phyloP scores from a whole-genome alignment of 768 basidiomycete genomes.

The Gautieria morchelliformis region DNA sequence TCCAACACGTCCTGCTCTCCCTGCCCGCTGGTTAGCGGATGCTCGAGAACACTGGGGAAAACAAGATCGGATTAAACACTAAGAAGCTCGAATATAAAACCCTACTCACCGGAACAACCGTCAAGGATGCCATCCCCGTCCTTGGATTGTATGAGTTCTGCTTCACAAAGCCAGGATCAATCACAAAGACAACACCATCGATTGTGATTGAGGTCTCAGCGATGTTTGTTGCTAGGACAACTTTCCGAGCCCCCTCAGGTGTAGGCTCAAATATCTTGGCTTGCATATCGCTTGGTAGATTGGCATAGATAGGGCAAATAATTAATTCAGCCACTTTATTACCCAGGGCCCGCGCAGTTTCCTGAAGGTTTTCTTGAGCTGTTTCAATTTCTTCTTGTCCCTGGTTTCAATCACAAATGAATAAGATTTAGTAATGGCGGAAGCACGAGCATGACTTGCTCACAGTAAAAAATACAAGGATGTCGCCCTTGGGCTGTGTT shows the following conservation, averaged over 20 bases:
- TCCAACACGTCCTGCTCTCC: constrained; percentile 94
- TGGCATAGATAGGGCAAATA: constrained; percentile 97
- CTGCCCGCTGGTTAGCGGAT: constrained; percentile 94
- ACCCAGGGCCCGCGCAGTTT: constrained; percentile 88
- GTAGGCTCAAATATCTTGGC: constrained; percentile 99
- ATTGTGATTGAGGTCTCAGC: constrained; percentile 99
- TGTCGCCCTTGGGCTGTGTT: constrained; percentile 95
- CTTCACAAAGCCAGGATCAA: constrained; percentile 98
- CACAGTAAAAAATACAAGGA: constrained; percentile 94
- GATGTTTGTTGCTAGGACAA: constrained; percentile 97
- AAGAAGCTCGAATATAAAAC: background rate
- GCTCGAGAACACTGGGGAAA: constrained; percentile 78
- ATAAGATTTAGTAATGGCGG: background rate
- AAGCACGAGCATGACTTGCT: constrained; percentile 16
- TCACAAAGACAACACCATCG: constrained; percentile 98
- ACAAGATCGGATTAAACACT: background rate
- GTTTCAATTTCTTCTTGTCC: constrained; percentile 99
- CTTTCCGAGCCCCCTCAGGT: constrained; percentile 91
- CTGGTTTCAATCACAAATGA: constrained; percentile 26
- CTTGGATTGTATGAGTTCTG: constrained; percentile 98
- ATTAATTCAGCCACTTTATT: constrained; percentile 94
- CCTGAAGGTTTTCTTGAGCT: constrained; percentile 90
- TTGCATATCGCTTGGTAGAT: constrained; percentile 99
- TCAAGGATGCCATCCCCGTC: constrained; percentile 95
- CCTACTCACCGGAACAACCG: constrained; percentile 81